Evolutionary conservation across 495 filamentous ascomycete species (phyloP), one percentile per base, ranked within the genome.

Genomic region (Penicilliopsis zonata): DNA sequence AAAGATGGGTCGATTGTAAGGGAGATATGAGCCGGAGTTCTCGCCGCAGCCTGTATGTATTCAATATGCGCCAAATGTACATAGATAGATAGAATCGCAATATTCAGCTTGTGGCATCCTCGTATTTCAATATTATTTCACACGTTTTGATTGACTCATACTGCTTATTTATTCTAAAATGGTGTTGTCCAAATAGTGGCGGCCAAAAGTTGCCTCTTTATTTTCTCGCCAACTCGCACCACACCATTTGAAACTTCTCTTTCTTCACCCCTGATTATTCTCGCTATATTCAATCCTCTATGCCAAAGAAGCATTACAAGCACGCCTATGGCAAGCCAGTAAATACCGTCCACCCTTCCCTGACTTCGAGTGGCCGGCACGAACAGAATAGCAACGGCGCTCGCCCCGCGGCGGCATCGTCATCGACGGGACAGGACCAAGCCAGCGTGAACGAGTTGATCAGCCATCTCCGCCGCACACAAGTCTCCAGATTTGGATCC

Each of bases 1-100:
- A 49, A 59, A 23, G 78, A 80, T 58, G 74, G 70, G 15, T 77
- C 72, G 24, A 70, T 67, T 57, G 69, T 76, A 21, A 70, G 70
- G 38, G 77, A 81, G 59, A 53, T 59, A 6, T 74, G 40, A 65
- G 27, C 28, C 38, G 25, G n/a, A n/a, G n/a, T n/a, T n/a, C n/a
- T n/a, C n/a, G n/a, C n/a, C n/a, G n/a, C n/a, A n/a, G n/a, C n/a
- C n/a, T n/a, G n/a, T 16, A 27, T 44, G 37, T 39, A 41, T 13
- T 42, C n/a, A n/a, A 36, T 23, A 23, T 23, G 6, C 21, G 6
- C n/a, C 21, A n/a, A 6, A 23, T 23, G 21, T 6, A 6, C n/a
- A n/a, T 23, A 23, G 6, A n/a, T 23, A 23, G 21, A 23, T 23
- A 23, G 21, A 23, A 23, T 23, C n/a, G 22, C 22, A 7, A n/a